Conservation (phyloP, 2,329 filamentous ascomycete species). For the Fusarium sp. region DNA sequence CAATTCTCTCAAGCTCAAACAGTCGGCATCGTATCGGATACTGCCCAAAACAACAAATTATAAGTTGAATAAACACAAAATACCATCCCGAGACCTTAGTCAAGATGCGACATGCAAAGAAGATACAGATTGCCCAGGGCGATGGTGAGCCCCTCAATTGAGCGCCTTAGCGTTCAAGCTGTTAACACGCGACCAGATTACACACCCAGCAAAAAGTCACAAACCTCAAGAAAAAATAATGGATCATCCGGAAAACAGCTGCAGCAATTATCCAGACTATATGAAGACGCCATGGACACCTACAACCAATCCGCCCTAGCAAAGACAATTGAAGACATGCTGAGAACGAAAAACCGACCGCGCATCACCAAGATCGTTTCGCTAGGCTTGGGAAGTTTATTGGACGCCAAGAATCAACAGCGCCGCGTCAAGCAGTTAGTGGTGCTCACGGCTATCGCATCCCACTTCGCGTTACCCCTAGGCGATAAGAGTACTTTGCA, state of each 20-base stretch:
- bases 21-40: background rate
- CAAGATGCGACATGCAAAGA: constrained; percentile 28
- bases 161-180: background rate
- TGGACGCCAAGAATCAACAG: constrained; percentile 36
- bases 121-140: background rate
- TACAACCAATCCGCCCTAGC: constrained; percentile 30
- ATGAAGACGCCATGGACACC: constrained; percentile 22
- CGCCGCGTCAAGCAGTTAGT: constrained; percentile 42
- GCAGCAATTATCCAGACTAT: constrained; percentile 25
- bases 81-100: background rate
- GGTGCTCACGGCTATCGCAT: constrained; percentile 34
- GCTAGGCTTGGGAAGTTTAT: constrained; percentile 35
- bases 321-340: constrained; percentile 31
- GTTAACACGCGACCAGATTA: background rate
- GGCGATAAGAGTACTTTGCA: background rate
- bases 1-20: background rate
- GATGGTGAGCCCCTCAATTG: constrained; percentile 3
- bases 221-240: constrained; percentile 2
- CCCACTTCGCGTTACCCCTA: constrained; percentile 9
- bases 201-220: constrained; percentile 7
- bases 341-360: constrained; percentile 29
- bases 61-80: fast-evolving
- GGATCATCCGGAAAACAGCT: constrained; percentile 28
- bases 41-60: background rate
- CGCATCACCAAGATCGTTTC: constrained; percentile 34